Evolutionary conservation across 306 rosid species (phyloP).

Genomic region (Citrullus colocynthis): DNA sequence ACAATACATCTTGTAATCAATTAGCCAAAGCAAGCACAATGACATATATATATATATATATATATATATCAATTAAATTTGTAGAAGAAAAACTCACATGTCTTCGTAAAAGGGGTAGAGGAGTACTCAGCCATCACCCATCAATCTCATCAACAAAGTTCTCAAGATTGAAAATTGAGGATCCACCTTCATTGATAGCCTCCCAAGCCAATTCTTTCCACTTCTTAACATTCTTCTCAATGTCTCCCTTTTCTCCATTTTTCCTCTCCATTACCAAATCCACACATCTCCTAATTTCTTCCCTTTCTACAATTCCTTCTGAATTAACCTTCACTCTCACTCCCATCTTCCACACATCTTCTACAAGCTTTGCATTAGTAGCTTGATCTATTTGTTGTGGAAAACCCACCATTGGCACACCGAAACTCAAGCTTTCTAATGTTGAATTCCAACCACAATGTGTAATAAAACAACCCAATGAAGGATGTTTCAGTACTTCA

Average conservation of each 20-base stretch:
- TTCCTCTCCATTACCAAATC: constrained; percentile 12
- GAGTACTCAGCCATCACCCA: no score
- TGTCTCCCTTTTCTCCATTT: neutral
- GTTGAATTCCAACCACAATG: constrained; percentile 33
- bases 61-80: no score
- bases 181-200: no score
- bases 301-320: constrained; percentile 12
- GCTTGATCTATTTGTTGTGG: constrained; percentile 20
- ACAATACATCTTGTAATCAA: no score
- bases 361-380: constrained; percentile 23
- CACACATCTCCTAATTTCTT: constrained; percentile 22
- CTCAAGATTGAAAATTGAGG: no score
- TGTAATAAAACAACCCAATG: constrained; percentile 21
- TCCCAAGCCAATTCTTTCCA: constrained; percentile 19
- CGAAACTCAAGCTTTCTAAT: constrained; percentile 19
- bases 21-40: no score
- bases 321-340: constrained; percentile 10
- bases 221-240: constrained; percentile 12
- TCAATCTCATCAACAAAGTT: no score
- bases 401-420: constrained; percentile 21
- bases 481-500: constrained; percentile 10
- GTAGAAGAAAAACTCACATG: no score
- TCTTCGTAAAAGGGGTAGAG: no score
- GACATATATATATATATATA: no score
- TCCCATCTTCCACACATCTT: constrained; percentile 24